phyloP scores from a whole-genome alignment of 371 early-diverging fungal genomes.

The Mucor irregularis region DNA sequence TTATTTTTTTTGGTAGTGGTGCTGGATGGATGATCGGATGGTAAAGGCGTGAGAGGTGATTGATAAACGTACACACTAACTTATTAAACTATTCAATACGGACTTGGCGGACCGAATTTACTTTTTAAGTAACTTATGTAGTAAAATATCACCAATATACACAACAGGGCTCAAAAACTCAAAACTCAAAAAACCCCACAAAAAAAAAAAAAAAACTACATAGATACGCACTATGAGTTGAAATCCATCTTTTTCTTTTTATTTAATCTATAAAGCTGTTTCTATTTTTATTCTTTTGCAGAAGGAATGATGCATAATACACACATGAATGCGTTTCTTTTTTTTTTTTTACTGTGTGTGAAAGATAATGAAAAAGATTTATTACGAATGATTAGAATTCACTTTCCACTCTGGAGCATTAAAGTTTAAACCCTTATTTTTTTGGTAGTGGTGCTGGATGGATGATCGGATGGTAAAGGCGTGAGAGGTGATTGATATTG shows the following conservation, averaged over 20 bases:
- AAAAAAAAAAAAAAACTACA: no score
- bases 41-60: slow-evolving; percentile 1
- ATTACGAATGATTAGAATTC: neutral
- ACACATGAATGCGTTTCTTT: neutral
- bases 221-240: no score
- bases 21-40: no score
- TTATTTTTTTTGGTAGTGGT: slow-evolving; percentile 11
- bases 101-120: slow-evolving; percentile 20
- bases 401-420: slow-evolving; percentile 39
- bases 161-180: no score
- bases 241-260: no score
- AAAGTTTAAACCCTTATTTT: slow-evolving; percentile 36
- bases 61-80: neutral
- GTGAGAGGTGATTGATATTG: slow-evolving; percentile 8
- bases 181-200: no score
- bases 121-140: slow-evolving; percentile 1
- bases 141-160: no score
- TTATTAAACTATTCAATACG: neutral
- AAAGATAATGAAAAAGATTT: neutral
- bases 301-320: no score
- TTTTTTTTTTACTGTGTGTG: no score
- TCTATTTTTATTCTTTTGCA: no score
- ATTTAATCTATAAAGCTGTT: no score
- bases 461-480: slow-evolving; percentile 1
- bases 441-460: neutral